Evolutionary conservation across 1,139 yeast genomes (phyloP).

Genomic region (Sugiyamaella paludigena): DNA sequence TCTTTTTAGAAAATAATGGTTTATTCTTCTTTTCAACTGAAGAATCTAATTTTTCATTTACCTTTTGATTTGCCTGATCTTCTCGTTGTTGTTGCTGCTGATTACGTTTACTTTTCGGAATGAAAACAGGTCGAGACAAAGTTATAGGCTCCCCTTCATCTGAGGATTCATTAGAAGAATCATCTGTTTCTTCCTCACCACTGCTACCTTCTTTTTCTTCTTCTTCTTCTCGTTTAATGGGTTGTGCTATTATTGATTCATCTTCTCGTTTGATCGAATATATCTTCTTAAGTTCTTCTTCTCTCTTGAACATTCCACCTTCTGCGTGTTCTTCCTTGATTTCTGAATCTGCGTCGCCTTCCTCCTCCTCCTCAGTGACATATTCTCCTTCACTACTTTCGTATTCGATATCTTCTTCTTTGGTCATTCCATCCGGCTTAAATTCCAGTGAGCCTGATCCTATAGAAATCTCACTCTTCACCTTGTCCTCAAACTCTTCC

Average conservation of each 20-base stretch:
- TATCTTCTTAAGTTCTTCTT: neutral
- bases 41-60: neutral
- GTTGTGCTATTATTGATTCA: neutral
- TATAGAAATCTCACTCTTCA: neutral
- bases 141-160: conserved; percentile 14
- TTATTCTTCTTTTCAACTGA: neutral
- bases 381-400: conserved; percentile 21
- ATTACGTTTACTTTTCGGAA: conserved; percentile 26
- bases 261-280: neutral
- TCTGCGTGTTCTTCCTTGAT: neutral
- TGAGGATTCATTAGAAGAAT: conserved; percentile 13
- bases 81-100: neutral
- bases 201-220: conserved; percentile 8
- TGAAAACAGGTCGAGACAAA: conserved; percentile 29
- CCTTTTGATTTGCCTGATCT: neutral
- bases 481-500: neutral
- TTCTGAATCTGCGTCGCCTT: conserved; percentile 17
- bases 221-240: neutral
- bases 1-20: neutral
- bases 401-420: conserved; percentile 15
- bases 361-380: conserved; percentile 16
- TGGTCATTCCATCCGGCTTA: conserved; percentile 6
- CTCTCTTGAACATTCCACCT: neutral
- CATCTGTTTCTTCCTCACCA: conserved; percentile 10
- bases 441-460: neutral